phyloP scores from a whole-genome alignment of 2,329 filamentous ascomycete genomes.

The Aspergillus caelatus region DNA sequence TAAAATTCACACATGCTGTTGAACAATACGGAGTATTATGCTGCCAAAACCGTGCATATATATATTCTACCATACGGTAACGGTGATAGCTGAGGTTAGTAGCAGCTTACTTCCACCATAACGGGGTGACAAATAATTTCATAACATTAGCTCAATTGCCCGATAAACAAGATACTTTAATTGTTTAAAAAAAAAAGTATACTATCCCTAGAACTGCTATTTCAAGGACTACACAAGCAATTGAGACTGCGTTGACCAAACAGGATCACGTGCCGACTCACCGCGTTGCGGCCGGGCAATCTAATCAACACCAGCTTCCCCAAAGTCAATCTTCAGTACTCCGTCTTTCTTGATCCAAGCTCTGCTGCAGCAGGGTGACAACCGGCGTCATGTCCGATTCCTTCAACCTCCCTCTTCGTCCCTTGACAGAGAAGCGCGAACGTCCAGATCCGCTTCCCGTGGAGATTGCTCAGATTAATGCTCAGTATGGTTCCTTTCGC shows the following conservation, averaged over 20 bases:
- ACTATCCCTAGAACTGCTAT: neutral
- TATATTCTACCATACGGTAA: neutral
- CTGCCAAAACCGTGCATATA: neutral
- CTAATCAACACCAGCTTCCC: neutral
- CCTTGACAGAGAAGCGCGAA: conserved; percentile 51
- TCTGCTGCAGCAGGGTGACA: neutral
- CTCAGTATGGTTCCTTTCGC: conserved; percentile 79
- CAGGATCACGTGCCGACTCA: neutral
- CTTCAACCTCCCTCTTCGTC: conserved; percentile 63
- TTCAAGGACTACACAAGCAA: neutral
- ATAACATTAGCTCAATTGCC: neutral
- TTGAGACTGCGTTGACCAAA: neutral
- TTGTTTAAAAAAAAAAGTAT: neutral
- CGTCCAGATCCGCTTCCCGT: conserved; percentile 66
- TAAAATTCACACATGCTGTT: neutral
- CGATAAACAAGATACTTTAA: neutral
- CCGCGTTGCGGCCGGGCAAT: neutral
- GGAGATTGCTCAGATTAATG: conserved; percentile 77
- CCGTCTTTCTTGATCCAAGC: neutral
- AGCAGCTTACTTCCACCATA: neutral
- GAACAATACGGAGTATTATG: neutral
- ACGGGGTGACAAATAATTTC: neutral
- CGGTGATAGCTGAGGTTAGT: neutral
- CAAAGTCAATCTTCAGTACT: neutral
- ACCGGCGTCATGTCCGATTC: conserved; percentile 39